Base-by-base conservation (phyloP, 495 filamentous ascomycete genomes). In the Hyaloscypha finlandica region DNA sequence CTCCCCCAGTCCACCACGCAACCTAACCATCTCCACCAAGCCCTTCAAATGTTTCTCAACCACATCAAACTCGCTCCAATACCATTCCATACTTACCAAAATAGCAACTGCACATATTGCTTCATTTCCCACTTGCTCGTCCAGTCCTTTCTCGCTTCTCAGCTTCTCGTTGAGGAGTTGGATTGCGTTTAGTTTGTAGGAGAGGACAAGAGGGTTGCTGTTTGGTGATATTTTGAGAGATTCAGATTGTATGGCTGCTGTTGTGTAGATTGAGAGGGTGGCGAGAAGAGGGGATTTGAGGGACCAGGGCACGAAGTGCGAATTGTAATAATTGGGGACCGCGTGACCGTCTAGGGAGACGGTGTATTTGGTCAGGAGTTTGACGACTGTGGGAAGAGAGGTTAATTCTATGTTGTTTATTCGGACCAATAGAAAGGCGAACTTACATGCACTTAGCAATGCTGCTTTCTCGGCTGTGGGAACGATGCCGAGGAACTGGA, bases 311-410 rank as follows among this genome's bases (percentile, higher is more conserved):
- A 70, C 29, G 63, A 63, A 70, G 31, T 37, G 9, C 39, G 66
- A 63, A 29, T 70, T 70, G 68, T 70, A 70, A 22, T 66, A 70
- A 57, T 70, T 70, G 6, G 68, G 68, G 11, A 51, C 4, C 1
- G 59, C 48, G 25, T 70, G 63, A 29, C 68, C 68, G 30, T 70
- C 68, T 16, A 70, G 63, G 6, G 68, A 70, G 14, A 62, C 14
- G 29, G 58, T 51, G 35, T 70, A 66, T 63, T 63, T 70, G 11
- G 57, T 42, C 8, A 70, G 66, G 16, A 70, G 25, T 37, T 61
- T 70, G 35, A 70, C 16, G 30, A 70, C 68, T 69, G 22, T 11
- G 22, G n/a, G 42, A 25, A 25, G 25, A 25, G 22, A 56, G 9
- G 25, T 25, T 25, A 25, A 45, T n/a, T 45, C n/a, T 45, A 6